phyloP scores from a whole-genome alignment of 2,329 filamentous ascomycete species.

The Cladosporium sp. region DNA sequence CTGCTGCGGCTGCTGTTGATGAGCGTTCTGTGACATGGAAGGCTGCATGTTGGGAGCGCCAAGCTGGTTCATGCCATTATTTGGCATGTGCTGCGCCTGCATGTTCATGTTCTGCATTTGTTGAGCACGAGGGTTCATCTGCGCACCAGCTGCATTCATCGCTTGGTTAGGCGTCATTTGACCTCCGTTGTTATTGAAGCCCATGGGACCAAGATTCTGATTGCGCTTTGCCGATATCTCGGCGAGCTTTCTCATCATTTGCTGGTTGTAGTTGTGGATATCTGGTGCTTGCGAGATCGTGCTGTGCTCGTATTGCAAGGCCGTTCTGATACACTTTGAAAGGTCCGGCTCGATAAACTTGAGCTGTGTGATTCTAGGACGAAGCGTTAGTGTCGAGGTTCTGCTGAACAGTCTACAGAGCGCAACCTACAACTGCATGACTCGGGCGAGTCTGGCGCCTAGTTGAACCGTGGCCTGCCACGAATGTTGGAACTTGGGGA shows the following conservation, averaged over 20 bases:
- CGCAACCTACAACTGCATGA: constrained; percentile 37
- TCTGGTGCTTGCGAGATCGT: constrained; percentile 25
- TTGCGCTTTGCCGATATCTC: constrained; percentile 30
- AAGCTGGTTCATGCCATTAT: constrained; percentile 27
- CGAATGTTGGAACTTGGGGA: constrained; percentile 24
- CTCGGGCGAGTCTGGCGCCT: constrained; percentile 29
- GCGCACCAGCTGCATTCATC: constrained; percentile 18
- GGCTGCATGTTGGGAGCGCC: constrained; percentile 18
- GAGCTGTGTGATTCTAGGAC: constrained; percentile 26
- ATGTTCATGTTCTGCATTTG: constrained; percentile 37
- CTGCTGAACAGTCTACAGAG: background rate
- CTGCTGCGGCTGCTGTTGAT: constrained; percentile 11
- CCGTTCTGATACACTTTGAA: constrained; percentile 29
- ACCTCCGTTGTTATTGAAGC: constrained; percentile 17
- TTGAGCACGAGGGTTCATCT: constrained; percentile 21
- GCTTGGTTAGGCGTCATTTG: constrained; percentile 20
- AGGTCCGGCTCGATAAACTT: constrained; percentile 26
- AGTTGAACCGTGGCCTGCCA: constrained; percentile 37
- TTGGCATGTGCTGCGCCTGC: constrained; percentile 15
- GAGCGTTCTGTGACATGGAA: constrained; percentile 28
- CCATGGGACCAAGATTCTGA: constrained; percentile 20
- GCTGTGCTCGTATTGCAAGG: constrained; percentile 29
- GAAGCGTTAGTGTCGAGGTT: background rate
- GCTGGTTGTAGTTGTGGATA: constrained; percentile 30
- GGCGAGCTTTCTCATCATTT: constrained; percentile 30